Conservation (phyloP, 306 rosid species). For the Quercus bicolor region DNA sequence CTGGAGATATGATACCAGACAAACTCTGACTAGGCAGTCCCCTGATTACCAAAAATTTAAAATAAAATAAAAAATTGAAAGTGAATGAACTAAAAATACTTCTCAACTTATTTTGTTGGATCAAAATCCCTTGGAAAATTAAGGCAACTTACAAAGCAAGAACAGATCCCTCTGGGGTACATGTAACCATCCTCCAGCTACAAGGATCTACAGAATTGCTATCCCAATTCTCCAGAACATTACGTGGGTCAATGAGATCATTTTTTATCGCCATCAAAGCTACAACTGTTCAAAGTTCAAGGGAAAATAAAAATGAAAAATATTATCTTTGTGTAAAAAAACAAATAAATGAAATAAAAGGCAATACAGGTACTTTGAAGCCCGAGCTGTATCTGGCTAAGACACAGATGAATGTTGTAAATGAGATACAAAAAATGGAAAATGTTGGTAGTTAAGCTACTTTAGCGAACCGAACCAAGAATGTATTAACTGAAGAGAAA, state of each 20-base stretch:
- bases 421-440: neutral
- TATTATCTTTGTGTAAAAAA: neutral
- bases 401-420: neutral
- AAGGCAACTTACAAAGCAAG: conserved; percentile 63
- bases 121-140: conserved; percentile 10
- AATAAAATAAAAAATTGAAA: conserved; percentile 11
- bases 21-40: conserved; percentile 96
- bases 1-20: conserved; percentile 82
- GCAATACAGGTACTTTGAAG: neutral
- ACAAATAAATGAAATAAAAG: neutral
- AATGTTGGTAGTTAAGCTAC: neutral
- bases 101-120: neutral
- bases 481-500: conserved; percentile 2
- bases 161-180: conserved; percentile 80
- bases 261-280: conserved; percentile 84
- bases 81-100: neutral
- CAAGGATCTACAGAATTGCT: conserved; percentile 94
- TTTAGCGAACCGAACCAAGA: neutral
- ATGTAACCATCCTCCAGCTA: conserved; percentile 99
- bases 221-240: conserved; percentile 95
- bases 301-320: neutral
- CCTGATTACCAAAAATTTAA: conserved; percentile 36
- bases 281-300: conserved; percentile 54
- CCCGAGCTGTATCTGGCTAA: neutral
- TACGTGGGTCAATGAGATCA: conserved; percentile 76